Percentiles rank a stretch among this genome's conserved stretches.
phyloP scores from a whole-genome alignment of 2,329 filamentous ascomycete genomes.

The Diatrype stigma region DNA sequence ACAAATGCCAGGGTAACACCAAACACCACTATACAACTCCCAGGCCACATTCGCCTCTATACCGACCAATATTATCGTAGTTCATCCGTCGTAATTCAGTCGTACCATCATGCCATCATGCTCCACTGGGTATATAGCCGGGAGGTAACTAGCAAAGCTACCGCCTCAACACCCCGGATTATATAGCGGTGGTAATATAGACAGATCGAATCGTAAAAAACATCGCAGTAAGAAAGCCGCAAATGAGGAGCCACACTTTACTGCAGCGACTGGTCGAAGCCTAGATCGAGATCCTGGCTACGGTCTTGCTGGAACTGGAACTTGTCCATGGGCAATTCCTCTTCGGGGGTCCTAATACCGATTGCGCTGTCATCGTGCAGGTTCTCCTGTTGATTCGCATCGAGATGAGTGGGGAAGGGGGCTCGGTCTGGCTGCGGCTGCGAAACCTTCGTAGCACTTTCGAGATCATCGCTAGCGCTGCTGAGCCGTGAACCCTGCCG shows the following conservation, averaged over 20 bases:
- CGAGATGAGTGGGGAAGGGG: slow-evolving; percentile 43
- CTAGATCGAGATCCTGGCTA: slow-evolving; percentile 28
- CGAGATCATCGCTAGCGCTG: slow-evolving; percentile 42
- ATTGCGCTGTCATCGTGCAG: slow-evolving; percentile 69
- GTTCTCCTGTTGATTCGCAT: slow-evolving; percentile 39
- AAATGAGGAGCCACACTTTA: background rate
- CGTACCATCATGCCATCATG: slow-evolving; percentile 22
- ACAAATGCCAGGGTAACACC: background rate
- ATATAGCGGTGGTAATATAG: slow-evolving; percentile 10
- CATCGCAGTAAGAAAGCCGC: background rate
- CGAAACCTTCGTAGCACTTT: slow-evolving; percentile 35
- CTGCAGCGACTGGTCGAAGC: slow-evolving; percentile 11
- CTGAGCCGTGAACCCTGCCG: slow-evolving; percentile 37
- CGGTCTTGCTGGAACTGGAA: slow-evolving; percentile 43
- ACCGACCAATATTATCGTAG: slow-evolving; percentile 10
- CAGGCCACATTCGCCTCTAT: slow-evolving; percentile 2
- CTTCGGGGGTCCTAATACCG: slow-evolving; percentile 63
- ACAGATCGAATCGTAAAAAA: background rate
- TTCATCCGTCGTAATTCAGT: slow-evolving; percentile 21
- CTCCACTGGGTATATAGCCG: slow-evolving; percentile 4
- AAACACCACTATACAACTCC: slow-evolving; percentile 10
- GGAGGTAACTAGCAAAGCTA: background rate
- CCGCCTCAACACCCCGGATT: slow-evolving; percentile 11
- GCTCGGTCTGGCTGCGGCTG: slow-evolving; percentile 47
- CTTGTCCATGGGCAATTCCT: slow-evolving; percentile 60